Percentiles rank a stretch among this genome's conserved stretches.
Evolutionary conservation across 1,139 yeast species (phyloP).

Genomic region (Torulaspora pretoriensis): DNA sequence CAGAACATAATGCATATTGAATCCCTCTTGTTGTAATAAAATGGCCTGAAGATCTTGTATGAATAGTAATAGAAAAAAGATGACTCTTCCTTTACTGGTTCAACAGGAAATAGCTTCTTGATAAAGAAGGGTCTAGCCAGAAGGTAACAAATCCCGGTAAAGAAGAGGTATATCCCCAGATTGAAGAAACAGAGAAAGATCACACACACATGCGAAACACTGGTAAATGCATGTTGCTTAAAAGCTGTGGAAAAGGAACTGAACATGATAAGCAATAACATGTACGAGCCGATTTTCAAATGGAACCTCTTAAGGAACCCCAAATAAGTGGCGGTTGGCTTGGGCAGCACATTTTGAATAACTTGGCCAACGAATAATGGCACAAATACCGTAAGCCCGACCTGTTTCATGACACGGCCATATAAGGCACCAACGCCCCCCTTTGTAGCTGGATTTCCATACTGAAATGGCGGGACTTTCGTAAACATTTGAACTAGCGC

Average conservation of each 20-base stretch:
- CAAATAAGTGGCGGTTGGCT: constrained; percentile 51
- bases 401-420: constrained; percentile 74
- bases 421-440: constrained; percentile 56
- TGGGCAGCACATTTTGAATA: constrained; percentile 63
- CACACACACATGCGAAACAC: constrained; percentile 63
- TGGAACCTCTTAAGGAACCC: constrained; percentile 54
- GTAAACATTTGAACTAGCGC: constrained; percentile 71
- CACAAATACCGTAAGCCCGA: constrained; percentile 76
- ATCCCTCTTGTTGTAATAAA: constrained; percentile 65
- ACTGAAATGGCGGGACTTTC: constrained; percentile 53
- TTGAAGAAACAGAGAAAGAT: constrained; percentile 78
- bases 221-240: constrained; percentile 69
- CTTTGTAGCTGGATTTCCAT: constrained; percentile 76
- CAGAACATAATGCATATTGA: constrained; percentile 78
- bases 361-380: constrained; percentile 89
- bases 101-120: constrained; percentile 41
- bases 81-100: constrained; percentile 44
- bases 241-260: constrained; percentile 87
- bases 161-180: constrained; percentile 69
- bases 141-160: constrained; percentile 57
- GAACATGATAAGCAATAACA: constrained; percentile 76
- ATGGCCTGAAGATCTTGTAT: constrained; percentile 51
- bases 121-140: constrained; percentile 61
- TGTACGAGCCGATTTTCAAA: constrained; percentile 69
- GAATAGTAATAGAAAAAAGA: constrained; percentile 42